Base-by-base conservation (phyloP, 2,329 filamentous ascomycete genomes). In the Phyllosticta capitalensis region DNA sequence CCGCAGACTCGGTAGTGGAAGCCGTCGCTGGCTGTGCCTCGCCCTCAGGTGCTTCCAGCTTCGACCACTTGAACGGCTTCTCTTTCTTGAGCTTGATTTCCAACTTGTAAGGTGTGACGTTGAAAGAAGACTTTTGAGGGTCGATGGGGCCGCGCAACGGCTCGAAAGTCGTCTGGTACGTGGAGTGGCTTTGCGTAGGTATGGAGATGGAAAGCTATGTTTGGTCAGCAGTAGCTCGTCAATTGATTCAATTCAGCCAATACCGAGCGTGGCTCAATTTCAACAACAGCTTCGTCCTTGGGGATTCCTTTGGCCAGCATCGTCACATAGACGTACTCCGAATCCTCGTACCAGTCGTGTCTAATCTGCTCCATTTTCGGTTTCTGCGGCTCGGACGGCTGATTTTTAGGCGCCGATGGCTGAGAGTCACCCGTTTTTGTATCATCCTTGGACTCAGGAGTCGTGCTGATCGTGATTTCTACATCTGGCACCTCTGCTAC, bases 81-180 rank as follows among this genome's bases (percentile, higher is more conserved):
- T 79, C 76, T 72, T 96, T 96, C 62, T 79, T 80, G 17, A 96
- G 79, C 10, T 77, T 81, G 45, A 96, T 76, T 71, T 95, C 91
- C 58, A 95, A 80, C 71, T 96, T 96, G 67, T 85, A 90, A 1
- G 87, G 79, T 50, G 88, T 86, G 58, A 95, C 81, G 1, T 78
- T 81, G 65, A 77, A 83, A 52, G 79, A 86, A 20, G 84, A 90
- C 30, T 79, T 73, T 1, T 78, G 67, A 0, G 83, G 72, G 56
- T 89, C 81, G 65, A 95, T 84, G 9, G 80, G 70, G 14, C 81
- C 83, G 70, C 81, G 90, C 3, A 92, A 81, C 5, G 88, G 84
- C 19, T 85, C 79, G 51, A 90, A 79, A 0, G 78, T 79, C 67
- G 83, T 86, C 62, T 83, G 79, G 64, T 82, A 88, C 50, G 81